phyloP scores from a whole-genome alignment of 2,329 filamentous ascomycete genomes.

The Cytospora piceae region DNA sequence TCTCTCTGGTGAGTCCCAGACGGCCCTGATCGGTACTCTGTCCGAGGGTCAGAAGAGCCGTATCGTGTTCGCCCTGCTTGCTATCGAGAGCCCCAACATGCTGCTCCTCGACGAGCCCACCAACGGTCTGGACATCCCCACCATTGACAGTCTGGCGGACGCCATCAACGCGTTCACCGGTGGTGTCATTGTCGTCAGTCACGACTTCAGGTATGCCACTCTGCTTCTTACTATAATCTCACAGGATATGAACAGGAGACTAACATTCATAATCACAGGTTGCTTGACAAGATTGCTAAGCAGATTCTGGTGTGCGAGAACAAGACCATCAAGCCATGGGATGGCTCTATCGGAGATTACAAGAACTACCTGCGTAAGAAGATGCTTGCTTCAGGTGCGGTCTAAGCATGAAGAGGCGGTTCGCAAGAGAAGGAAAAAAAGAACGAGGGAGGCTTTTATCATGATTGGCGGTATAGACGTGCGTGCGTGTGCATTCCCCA shows the following conservation, averaged over 20 bases:
- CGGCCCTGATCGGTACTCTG: constrained; percentile 94
- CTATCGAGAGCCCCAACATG: constrained; percentile 98
- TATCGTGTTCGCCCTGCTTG: constrained; percentile 95
- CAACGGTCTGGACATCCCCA: constrained; percentile 98
- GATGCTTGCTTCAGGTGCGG: constrained; percentile 88
- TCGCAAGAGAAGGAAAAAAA: constrained; percentile 29
- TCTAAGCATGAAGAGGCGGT: constrained; percentile 58
- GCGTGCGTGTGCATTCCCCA: constrained; percentile 4
- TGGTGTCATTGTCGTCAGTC: constrained; percentile 95
- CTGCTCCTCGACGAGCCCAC: constrained; percentile 96
- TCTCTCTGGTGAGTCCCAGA: constrained; percentile 90
- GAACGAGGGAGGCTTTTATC: neutral
- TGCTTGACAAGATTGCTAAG: constrained; percentile 99
- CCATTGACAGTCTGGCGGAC: constrained; percentile 95
- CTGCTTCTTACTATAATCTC: constrained; percentile 2
- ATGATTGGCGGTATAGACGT: constrained; percentile 17
- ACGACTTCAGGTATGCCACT: constrained; percentile 88
- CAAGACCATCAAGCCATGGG: constrained; percentile 89
- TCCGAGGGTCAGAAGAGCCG: constrained; percentile 97
- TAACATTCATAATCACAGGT: constrained; percentile 51
- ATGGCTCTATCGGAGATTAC: constrained; percentile 89
- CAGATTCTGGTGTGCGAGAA: constrained; percentile 99
- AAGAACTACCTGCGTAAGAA: constrained; percentile 99
- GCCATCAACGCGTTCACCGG: constrained; percentile 96
- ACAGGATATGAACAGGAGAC: constrained; percentile 32